Conservation (phyloP, 176 grass and related monocot genomes). For the Eremochloa ophiuroides region DNA sequence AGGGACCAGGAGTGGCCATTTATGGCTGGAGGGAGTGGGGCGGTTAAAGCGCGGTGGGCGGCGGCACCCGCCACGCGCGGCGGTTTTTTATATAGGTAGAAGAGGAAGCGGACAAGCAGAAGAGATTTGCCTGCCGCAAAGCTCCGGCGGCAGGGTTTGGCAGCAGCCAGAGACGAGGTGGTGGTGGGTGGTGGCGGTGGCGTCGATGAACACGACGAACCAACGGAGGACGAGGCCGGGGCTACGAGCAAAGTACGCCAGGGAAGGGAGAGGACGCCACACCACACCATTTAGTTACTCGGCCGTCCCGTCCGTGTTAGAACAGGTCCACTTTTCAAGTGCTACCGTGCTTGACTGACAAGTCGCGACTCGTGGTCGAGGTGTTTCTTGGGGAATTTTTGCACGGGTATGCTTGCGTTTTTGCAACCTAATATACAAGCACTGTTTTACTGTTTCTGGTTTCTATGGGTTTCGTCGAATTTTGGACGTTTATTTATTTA, state of each 20-base stretch:
- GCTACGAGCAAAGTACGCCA: too few relatives aligned
- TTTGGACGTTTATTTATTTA: too few relatives aligned
- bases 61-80: conserved; percentile 1
- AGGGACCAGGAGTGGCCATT: conserved; percentile 30
- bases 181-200: neutral
- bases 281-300: too few relatives aligned
- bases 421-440: too few relatives aligned
- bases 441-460: too few relatives aligned
- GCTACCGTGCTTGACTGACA: neutral
- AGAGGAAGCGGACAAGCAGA: neutral
- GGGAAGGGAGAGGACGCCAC: neutral
- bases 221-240: too few relatives aligned
- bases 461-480: too few relatives aligned
- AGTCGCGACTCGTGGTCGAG: neutral
- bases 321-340: neutral
- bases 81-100: conserved; percentile 16
- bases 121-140: neutral
- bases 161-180: neutral
- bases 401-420: too few relatives aligned
- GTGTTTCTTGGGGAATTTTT: neutral
- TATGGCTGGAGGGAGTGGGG: conserved; percentile 34
- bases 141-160: neutral
- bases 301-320: neutral
- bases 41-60: conserved; percentile 25
- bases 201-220: neutral